Evolutionary conservation across 2,329 filamentous ascomycete genomes (phyloP), one percentile per base, ranked within the genome.

Genomic region (Exutisphaerella laricina): DNA sequence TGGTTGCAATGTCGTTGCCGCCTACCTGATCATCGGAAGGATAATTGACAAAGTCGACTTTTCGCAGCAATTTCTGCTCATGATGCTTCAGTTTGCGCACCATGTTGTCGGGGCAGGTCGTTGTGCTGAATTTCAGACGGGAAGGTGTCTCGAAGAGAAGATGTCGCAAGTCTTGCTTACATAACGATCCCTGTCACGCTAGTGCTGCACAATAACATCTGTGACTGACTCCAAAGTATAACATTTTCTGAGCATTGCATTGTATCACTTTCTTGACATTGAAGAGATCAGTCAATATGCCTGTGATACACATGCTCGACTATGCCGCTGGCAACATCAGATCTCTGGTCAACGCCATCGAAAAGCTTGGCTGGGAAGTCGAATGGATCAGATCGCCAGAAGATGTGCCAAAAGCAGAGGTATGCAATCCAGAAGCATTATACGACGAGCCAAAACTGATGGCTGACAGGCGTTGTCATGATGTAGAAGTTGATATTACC

Each of bases 301-400:
- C 85, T 51, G 86, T 77, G 36, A 85, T 90, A 51, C 78, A 90
- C 68, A 70, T 92, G 75, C 72, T 83, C 40, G 79, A 97, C 71
- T 97, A 96, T 65, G 90, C 96, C 54, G 90, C 92, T 49, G 92
- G 92, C 62, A 98, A 98, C 67, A 82, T 98, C 57, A 84, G 90
- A 53, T 96, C 89, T 51, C 78, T 98, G 58, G 90, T 89, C 63
- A 98, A 98, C 73, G 92, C 90, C 58, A 94, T 98, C 60, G 90
- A 98, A 67, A 94, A 92, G 68, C 78, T 90, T 46, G 92, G 92
- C 49, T 97, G 90, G 65, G 78, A 85, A 32, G 87, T 98, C 34
- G 85, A 92, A 71, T 97, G 90, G 92, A 76, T 98, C 55, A 84
- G 77, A 58, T 80, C 80, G 23, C 92, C 92, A 4, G 80, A 85